These are phyloP conservation scores for Dictyophora rubrovolvata DNA, from an alignment of 768 basidiomycete genomes.

Conservation along the genomic window DNA sequence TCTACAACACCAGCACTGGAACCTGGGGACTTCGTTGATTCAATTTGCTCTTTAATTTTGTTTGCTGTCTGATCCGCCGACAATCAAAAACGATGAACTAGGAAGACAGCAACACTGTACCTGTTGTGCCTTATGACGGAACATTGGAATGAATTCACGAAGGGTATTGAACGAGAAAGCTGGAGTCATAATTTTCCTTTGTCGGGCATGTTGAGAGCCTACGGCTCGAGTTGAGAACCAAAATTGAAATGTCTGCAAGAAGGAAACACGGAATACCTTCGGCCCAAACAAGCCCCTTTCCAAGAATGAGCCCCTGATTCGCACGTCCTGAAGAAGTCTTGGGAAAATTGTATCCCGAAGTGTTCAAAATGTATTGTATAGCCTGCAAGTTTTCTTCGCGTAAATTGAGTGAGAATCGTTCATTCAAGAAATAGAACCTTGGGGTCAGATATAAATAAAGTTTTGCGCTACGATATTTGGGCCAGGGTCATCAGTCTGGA, in stretches of 20 bases:
- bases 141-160: slow-evolving; percentile 5
- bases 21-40: neutral
- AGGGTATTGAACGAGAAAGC: slow-evolving; percentile 2
- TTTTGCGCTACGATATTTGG: neutral
- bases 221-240: neutral
- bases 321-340: neutral
- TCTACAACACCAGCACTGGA: neutral
- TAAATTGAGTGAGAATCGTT: neutral
- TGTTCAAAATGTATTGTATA: slow-evolving; percentile 20
- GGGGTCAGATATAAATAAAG: slow-evolving; percentile 1
- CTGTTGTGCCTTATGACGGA: neutral
- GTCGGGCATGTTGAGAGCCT: neutral
- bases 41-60: neutral
- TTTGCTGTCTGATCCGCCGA: neutral
- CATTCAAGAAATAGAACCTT: neutral
- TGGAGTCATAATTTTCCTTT: slow-evolving; percentile 10
- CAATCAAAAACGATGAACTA: neutral
- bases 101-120: neutral
- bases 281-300: slow-evolving; percentile 1
- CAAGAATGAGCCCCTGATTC: neutral
- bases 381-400: slow-evolving; percentile 10
- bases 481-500: too few relatives aligned
- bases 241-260: neutral
- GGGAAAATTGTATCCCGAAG: slow-evolving; percentile 19
- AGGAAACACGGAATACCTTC: neutral